Conservation (phyloP, 441 rosid species). For the Viola pubescens region DNA sequence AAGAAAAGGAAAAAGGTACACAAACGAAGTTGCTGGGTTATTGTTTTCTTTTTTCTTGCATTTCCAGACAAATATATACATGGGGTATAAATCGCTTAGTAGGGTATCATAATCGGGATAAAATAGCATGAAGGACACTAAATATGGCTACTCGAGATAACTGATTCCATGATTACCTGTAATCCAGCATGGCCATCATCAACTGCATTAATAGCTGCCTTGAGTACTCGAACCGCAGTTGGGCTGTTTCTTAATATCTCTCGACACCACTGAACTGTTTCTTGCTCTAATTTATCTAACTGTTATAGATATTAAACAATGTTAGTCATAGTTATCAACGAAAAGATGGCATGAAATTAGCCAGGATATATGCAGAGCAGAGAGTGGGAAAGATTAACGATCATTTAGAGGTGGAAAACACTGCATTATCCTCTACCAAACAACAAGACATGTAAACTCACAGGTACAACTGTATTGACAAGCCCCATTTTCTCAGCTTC, state of each 20-base stretch:
- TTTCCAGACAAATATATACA: background rate
- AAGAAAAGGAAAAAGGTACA: background rate
- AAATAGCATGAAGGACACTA: background rate
- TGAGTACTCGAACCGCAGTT: conserved; percentile 82
- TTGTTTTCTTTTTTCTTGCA: background rate
- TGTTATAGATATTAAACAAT: conserved; percentile 12
- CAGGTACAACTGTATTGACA: conserved; percentile 73
- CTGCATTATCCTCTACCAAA: background rate
- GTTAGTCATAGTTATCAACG: background rate
- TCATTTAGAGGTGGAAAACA: background rate
- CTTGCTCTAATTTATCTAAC: conserved; percentile 73
- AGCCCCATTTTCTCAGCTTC: conserved; percentile 98
- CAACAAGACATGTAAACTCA: conserved; percentile 25
- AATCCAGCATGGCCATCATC: conserved; percentile 93
- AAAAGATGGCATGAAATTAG: background rate
- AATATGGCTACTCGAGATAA: background rate
- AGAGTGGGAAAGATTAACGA: background rate
- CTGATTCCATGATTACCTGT: conserved; percentile 38
- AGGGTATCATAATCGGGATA: background rate
- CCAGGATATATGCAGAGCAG: background rate
- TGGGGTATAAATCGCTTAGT: background rate
- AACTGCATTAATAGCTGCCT: conserved; percentile 82
- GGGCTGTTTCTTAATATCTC: conserved; percentile 84
- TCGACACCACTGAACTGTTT: conserved; percentile 88
- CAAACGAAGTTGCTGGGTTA: background rate